phyloP scores from a whole-genome alignment of 805 yeast genomes.

The Teunomyces cretensis region DNA sequence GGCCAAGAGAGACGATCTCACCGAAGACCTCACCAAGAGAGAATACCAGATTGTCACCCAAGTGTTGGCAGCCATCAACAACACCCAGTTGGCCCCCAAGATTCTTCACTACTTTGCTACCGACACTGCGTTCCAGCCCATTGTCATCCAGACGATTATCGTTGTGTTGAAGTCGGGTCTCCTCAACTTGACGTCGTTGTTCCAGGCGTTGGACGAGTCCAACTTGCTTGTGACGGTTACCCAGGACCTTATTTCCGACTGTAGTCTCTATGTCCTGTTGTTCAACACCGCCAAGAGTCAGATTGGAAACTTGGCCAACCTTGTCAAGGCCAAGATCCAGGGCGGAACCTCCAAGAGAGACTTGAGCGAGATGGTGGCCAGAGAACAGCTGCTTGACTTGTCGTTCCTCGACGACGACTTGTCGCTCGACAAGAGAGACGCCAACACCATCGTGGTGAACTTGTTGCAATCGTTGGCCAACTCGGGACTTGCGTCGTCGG shows the following conservation, averaged over 20 bases:
- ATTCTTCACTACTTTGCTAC: constrained; percentile 34
- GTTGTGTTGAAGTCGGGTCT: constrained; percentile 32
- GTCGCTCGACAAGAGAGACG: constrained; percentile 13
- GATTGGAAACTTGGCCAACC: constrained; percentile 23
- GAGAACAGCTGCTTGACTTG: constrained; percentile 4
- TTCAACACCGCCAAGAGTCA: constrained; percentile 30
- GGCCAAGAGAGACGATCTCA: constrained; percentile 29
- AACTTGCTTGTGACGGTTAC: constrained; percentile 34
- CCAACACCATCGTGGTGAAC: constrained; percentile 30
- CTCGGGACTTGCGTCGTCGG: constrained; percentile 43
- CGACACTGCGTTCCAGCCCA: constrained; percentile 24
- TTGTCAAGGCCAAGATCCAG: constrained; percentile 23
- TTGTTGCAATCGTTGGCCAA: constrained; percentile 40
- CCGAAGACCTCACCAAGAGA: constrained; percentile 28
- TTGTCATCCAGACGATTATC: constrained; percentile 27
- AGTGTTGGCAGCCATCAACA: constrained; percentile 36
- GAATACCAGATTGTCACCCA: constrained; percentile 41
- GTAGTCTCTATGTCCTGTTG: constrained; percentile 35
- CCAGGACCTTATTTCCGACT: constrained; percentile 37
- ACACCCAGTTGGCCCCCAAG: constrained; percentile 35
- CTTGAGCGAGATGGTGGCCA: constrained; percentile 9
- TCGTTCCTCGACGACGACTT: constrained; percentile 5
- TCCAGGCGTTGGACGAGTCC: constrained; percentile 37
- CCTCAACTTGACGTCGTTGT: constrained; percentile 30
- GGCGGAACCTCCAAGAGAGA: constrained; percentile 21